Conservation (phyloP, 345 rosid species). For the Adansonia digitata region DNA sequence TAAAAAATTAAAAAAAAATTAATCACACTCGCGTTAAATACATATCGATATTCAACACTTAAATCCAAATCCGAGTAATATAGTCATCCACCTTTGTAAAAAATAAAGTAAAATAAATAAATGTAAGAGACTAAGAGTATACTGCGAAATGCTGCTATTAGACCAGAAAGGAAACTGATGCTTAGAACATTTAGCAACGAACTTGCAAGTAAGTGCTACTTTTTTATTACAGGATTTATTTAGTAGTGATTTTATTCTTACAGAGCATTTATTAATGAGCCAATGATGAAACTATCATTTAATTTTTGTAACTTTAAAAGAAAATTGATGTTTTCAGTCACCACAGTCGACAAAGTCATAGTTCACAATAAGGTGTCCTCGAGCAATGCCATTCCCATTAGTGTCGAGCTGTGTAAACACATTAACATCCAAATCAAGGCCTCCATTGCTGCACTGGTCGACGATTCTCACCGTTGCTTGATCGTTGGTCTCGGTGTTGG, state of each 20-base stretch:
- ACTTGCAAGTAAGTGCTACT: background rate
- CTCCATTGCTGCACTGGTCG: slow-evolving; percentile 36
- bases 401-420: background rate
- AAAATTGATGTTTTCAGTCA: background rate
- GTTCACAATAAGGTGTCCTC: slow-evolving; percentile 41
- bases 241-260: background rate
- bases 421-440: background rate
- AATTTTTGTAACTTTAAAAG: background rate
- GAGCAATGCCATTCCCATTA: slow-evolving; percentile 23
- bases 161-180: too few species aligned
- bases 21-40: too few species aligned
- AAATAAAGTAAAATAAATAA: too few species aligned
- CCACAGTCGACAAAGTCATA: slow-evolving; percentile 31
- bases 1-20: too few species aligned
- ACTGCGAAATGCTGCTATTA: too few species aligned
- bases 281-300: background rate
- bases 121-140: too few species aligned
- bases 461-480: slow-evolving; percentile 43
- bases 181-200: too few species aligned
- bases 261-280: background rate
- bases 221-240: background rate
- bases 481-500: slow-evolving; percentile 32
- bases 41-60: too few species aligned
- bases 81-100: too few species aligned
- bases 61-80: too few species aligned